Conservation (phyloP, 768 basidiomycete species). For the Amanita subjunquillea region DNA sequence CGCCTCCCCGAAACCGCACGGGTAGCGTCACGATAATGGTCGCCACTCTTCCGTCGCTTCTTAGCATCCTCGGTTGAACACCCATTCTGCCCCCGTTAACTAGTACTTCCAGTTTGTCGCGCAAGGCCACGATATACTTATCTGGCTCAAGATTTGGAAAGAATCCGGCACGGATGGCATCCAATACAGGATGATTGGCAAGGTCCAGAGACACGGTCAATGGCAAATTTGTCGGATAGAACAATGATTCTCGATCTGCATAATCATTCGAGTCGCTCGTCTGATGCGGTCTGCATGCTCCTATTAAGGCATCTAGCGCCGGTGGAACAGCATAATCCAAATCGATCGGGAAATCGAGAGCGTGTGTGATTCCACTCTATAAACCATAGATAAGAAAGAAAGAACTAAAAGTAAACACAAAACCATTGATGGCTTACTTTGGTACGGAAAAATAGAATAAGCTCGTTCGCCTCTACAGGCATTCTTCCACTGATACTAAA, state of each 20-base stretch:
- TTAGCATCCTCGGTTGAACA: slow-evolving; percentile 39
- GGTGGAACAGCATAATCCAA: slow-evolving; percentile 66
- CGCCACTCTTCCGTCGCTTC: slow-evolving; percentile 60
- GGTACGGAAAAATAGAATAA: slow-evolving; percentile 71
- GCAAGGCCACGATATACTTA: slow-evolving; percentile 56
- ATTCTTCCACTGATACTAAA: slow-evolving; percentile 62
- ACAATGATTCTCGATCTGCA: slow-evolving; percentile 53
- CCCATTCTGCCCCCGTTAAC: slow-evolving; percentile 49
- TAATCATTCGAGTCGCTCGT: slow-evolving; percentile 42
- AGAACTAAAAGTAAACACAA: neutral
- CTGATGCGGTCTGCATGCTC: slow-evolving; percentile 59
- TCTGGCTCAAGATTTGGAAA: slow-evolving; percentile 63
- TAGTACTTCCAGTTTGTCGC: slow-evolving; percentile 65
- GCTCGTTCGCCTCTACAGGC: slow-evolving; percentile 54
- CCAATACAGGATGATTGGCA: slow-evolving; percentile 74
- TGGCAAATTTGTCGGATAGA: slow-evolving; percentile 64
- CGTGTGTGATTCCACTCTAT: slow-evolving; percentile 71
- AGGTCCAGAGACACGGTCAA: slow-evolving; percentile 71
- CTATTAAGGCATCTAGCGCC: slow-evolving; percentile 68
- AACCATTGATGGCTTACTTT: slow-evolving; percentile 35
- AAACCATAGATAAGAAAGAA: neutral
- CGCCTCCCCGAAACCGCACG: slow-evolving; percentile 63
- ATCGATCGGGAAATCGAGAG: slow-evolving; percentile 75
- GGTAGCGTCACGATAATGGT: slow-evolving; percentile 69
- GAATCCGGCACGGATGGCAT: slow-evolving; percentile 60